Percentiles rank a stretch among this genome's conserved stretches.
Conservation (phyloP, 805 yeast genomes). For the Candida coleopterorum region DNA sequence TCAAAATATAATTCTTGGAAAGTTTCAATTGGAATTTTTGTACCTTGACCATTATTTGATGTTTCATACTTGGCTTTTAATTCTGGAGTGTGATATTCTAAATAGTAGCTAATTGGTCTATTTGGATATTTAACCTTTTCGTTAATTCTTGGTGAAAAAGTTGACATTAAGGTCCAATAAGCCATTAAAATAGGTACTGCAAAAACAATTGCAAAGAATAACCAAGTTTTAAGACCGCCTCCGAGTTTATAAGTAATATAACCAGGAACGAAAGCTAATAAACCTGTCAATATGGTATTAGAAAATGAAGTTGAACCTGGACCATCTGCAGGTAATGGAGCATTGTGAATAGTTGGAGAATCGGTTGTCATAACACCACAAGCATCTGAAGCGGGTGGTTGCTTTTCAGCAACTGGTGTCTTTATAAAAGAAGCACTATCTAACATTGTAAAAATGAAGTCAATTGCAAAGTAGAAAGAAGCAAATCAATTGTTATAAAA, state of each 20-base stretch:
- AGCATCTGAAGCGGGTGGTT: conserved; percentile 25
- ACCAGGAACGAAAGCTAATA: conserved; percentile 56
- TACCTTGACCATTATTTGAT: conserved; percentile 51
- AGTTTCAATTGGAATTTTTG: conserved; percentile 87
- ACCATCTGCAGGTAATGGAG: conserved; percentile 88
- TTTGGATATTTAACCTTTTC: conserved; percentile 73
- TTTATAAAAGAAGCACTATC: conserved; percentile 48
- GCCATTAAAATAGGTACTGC: conserved; percentile 72
- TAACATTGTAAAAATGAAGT: conserved; percentile 22
- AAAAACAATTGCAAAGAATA: conserved; percentile 51
- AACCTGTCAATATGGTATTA: conserved; percentile 48
- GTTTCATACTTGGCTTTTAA: conserved; percentile 57
- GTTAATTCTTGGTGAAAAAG: conserved; percentile 76
- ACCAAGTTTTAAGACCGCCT: conserved; percentile 63
- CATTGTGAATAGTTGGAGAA: conserved; percentile 74
- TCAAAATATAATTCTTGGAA: conserved; percentile 85
- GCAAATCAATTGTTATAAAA: too few species aligned
- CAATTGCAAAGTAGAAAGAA: too few species aligned
- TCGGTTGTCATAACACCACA: conserved; percentile 36
- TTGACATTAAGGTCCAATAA: conserved; percentile 76
- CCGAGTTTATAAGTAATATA: conserved; percentile 62
- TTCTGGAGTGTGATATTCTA: conserved; percentile 74
- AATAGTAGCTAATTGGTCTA: conserved; percentile 71
- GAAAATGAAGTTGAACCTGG: conserved; percentile 76
- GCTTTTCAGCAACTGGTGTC: conserved; percentile 35